Base-by-base conservation (phyloP, 2,329 filamentous ascomycete genomes). In the Aspergillus fumigatiaffinis region DNA sequence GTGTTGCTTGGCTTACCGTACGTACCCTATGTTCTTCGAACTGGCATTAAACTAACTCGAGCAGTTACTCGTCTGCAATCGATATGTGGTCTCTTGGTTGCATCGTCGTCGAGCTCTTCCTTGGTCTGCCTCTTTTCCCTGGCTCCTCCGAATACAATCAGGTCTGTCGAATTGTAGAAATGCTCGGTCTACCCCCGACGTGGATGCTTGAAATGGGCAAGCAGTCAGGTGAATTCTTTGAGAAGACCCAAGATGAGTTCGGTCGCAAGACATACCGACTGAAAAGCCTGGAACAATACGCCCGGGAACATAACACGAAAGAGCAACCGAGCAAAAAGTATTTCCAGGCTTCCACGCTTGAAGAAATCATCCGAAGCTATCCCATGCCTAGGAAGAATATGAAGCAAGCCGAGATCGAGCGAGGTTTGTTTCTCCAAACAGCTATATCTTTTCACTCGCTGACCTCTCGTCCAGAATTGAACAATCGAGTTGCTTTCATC, bases 171-270 rank as follows among this genome's bases (percentile, higher is more conserved):
- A 99, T 99, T 62, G 92, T 94, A 23, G 94, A 99, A 77, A 99
- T 99, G 94, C 84, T 99, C 8, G 94, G 94, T 10, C 87, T 96
- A 64, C 93, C 94, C 1, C 93, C 92, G 41, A 95, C 92, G 63
- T 99, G 94, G 94, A 99, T 99, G 94, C 84, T 99, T 56, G 94
- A 99, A 72, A 95, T 96, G 84, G 94, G 94, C 67, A 99, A 99
- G 76, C 94, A 99, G 74, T 91, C 93, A 0, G 91, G 91, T 48
- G 92, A 97, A 67, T 99, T 99, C 73, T 99, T 96, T 68, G 93
- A 99, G 75, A 97, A 97, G 77, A 82, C 82, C 14, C 85, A 87
- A 62, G 94, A 99, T 70, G 94, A 99, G 70, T 99, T 91, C 69
- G 93, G 93, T 42, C 86, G 94, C 63, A 88, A 92, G 67, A 92